These are phyloP conservation scores for Protostelium mycophagum DNA, from an alignment of 78 protist genomes.

Conservation along the genomic window DNA sequence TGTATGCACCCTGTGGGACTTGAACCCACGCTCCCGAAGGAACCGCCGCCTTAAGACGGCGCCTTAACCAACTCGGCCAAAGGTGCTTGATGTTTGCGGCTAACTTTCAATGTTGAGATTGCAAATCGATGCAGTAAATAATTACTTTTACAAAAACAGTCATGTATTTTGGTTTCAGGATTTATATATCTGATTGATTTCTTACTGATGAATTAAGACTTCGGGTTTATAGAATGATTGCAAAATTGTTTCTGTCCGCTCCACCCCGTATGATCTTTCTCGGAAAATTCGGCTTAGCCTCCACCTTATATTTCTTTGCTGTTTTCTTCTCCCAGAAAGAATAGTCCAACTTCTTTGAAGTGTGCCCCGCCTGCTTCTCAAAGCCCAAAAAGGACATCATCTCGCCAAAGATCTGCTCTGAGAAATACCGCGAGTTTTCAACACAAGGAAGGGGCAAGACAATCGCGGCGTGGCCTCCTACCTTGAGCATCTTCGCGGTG, in stretches of 20 bases:
- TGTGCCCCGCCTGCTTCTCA: neutral
- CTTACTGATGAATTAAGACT: too few species aligned
- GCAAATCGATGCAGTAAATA: too few species aligned
- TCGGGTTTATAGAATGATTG: neutral
- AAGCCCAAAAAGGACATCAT: neutral
- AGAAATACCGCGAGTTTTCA: neutral
- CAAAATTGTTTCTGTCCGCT: neutral
- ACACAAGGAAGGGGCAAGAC: neutral
- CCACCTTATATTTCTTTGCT: neutral
- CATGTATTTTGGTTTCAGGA: too few species aligned
- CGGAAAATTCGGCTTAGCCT: neutral
- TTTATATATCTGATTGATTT: too few species aligned
- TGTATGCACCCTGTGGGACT: too few species aligned
- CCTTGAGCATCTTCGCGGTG: neutral
- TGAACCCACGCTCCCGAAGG: too few species aligned
- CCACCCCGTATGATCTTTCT: neutral
- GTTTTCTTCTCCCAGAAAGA: neutral
- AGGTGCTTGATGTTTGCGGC: too few species aligned
- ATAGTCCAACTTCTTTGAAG: neutral
- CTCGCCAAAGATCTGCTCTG: neutral
- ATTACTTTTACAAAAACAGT: too few species aligned
- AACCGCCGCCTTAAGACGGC: too few species aligned
- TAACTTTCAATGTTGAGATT: too few species aligned
- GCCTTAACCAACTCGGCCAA: too few species aligned
- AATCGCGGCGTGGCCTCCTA: neutral